Evolutionary conservation across 805 yeast genomes (phyloP), one percentile per base, ranked within the genome.

Genomic region (Candida vaughaniae): DNA sequence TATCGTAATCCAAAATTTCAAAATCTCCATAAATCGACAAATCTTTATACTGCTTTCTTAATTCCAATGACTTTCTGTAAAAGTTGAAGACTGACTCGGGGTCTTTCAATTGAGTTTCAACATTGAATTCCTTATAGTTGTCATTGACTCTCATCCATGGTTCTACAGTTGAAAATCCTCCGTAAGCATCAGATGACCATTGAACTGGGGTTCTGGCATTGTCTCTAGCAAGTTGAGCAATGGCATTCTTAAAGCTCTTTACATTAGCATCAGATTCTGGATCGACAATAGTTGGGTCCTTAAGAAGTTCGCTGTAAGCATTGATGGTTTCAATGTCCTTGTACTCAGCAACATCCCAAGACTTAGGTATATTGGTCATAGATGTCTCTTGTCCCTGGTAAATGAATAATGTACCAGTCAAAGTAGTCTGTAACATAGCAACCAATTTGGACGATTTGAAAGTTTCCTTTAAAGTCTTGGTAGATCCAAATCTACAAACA

Each of bases 301-400:
- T 66, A 22, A 38, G 22, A 28, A 38, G 38, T 22, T 53, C 55
- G 22, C 57, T 53, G 56, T 62, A 68, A 51, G 67, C 64, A 51
- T 69, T 70, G 44, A 64, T 53, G 29, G 73, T 60, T 43, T 71
- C 69, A 42, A 77, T 67, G 49, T 77, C 83, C 45, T 62, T 55
- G 56, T 75, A 77, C 48, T 75, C 77, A 14, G 59, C 60, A 36
- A 75, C 56, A 15, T 64, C 60, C 78, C 79, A 75, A 29, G 52
- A 50, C 35, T 56, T 49, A 15, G 75, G 65, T 22, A 75, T 54
- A 50, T 77, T 77, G 36, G 68, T 66, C 73, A 71, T 72, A 23
- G 78, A 82, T 42, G 78, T 60, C 48, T 78, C 83, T 53, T 78
- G 83, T 35, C 82, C 83, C 55, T 78, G 82, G 56, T 76, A 78